Base-by-base conservation (phyloP, 1,284 basidiomycete species). In the Rhodotorula sp. region DNA sequence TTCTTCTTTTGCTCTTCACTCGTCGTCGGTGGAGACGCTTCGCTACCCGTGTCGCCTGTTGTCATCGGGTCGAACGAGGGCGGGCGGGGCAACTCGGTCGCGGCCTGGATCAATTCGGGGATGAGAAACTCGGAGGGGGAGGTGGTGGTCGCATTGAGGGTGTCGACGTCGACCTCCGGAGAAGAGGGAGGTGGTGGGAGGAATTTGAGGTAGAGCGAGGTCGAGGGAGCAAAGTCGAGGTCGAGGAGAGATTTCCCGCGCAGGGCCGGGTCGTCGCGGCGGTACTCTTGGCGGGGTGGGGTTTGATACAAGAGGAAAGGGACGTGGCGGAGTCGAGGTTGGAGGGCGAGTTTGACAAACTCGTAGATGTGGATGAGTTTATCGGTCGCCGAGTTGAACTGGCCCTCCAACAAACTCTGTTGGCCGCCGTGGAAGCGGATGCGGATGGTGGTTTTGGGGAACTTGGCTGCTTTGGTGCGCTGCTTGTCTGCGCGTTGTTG, bases 371-470 rank as follows among this genome's bases (percentile, higher is more conserved):
- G 85, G 64, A 86, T 86, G 69, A 95, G 92, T 79, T 90, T 91
- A 79, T 88, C 87, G 1, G 85, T 86, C 8, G 39, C 39, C 48
- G 91, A 91, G 1, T 87, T 84, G 78, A 95, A 93, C 0, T 83
- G 81, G 75, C 87, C 88, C 82, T 96, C 92, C n/a, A 96, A 84
- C 79, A 90, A 88, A 7, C 88, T 91, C 58, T 90, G 86, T 81
- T 94, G 91, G 46, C 87, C 84, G 46, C 87, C 84, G 54, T 43
- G 39, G 80, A 95, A 95, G 74, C 87, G 87, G 74, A 96, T 82
- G 29, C 93, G 88, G 74, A 96, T 90, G 0, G 85, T 89, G 4
- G 91, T 91, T 89, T 93, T 87, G 5, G 91, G 90, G 87, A 88
- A 93, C 78, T 87, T 85, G 68, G 87, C 86, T 52, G 83, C 84